These are phyloP conservation scores for Globisporangium echinulatum DNA, from an alignment of 352 stramenopile genomes.

Conservation along the genomic window DNA sequence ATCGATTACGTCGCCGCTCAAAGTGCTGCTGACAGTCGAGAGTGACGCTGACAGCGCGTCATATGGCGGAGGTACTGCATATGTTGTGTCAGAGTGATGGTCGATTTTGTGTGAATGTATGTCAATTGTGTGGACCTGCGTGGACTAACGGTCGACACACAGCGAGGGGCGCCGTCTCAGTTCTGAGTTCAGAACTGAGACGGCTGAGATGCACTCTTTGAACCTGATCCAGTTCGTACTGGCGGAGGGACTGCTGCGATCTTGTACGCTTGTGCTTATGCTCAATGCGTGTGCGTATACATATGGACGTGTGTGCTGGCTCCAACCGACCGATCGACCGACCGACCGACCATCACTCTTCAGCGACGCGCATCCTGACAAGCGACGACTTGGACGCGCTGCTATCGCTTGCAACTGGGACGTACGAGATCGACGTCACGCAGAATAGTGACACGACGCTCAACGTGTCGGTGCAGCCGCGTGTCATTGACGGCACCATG, in stretches of 20 bases:
- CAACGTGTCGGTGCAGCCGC: not conserved
- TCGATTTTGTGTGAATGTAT: conserved; percentile 1
- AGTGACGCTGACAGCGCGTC: not conserved
- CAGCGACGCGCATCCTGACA: not conserved
- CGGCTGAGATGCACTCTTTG: conserved; percentile 61
- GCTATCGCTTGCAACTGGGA: conserved; percentile 14
- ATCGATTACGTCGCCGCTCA: conserved; percentile 4
- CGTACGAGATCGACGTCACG: conserved; percentile 16
- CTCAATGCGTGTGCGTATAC: not conserved
- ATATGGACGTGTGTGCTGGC: not conserved
- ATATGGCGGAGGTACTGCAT: conserved; percentile 15
- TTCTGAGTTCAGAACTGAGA: conserved; percentile 11
- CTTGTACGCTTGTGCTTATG: conserved; percentile 17
- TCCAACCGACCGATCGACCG: not conserved
- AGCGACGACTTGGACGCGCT: conserved; percentile 14
- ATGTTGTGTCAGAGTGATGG: not conserved
- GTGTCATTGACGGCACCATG: not conserved
- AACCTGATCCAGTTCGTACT: conserved; percentile 63
- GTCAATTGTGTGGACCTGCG: not conserved
- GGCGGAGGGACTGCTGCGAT: conserved; percentile 49
- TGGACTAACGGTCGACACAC: conserved; percentile 24
- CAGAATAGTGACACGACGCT: not conserved
- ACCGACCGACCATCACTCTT: too few relatives aligned
- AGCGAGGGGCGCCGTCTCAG: conserved; percentile 48
- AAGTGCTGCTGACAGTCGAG: conserved; percentile 12